These are phyloP conservation scores for Monosporascus sp. DNA, from an alignment of 2,329 filamentous ascomycete species.

Conservation along the genomic window DNA sequence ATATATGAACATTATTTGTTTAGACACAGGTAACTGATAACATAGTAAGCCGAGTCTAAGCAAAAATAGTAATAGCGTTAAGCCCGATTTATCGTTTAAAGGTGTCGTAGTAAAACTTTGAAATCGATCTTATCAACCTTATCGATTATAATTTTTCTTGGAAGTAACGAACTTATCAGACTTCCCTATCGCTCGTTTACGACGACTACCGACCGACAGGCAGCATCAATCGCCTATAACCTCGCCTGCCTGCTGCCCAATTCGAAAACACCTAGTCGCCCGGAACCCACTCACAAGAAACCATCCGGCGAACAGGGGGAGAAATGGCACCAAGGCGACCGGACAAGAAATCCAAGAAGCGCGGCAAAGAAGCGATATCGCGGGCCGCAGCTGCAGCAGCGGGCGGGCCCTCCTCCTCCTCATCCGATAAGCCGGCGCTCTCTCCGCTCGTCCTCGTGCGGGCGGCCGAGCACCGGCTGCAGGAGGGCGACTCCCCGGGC, in stretches of 20 bases:
- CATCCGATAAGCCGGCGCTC: slow-evolving; percentile 3
- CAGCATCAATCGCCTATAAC: too few relatives aligned
- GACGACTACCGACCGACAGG: background rate
- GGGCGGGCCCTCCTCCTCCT: slow-evolving; percentile 10
- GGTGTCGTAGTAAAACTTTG: too few relatives aligned
- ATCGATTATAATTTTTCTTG: slow-evolving; percentile 23
- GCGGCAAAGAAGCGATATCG: slow-evolving; percentile 19
- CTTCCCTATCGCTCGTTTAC: background rate
- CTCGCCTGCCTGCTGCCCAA: too few relatives aligned
- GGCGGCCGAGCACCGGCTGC: slow-evolving; percentile 26
- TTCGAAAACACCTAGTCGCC: too few relatives aligned
- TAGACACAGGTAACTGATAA: too few relatives aligned
- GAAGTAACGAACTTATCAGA: background rate
- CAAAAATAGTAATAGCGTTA: too few relatives aligned
- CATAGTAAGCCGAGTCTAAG: too few relatives aligned
- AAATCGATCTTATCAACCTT: slow-evolving; percentile 5
- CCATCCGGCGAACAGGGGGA: background rate
- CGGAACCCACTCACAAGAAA: too few relatives aligned
- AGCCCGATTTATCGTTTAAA: too few relatives aligned
- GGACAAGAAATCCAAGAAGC: slow-evolving; percentile 26
- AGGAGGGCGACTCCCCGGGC: slow-evolving; percentile 25
- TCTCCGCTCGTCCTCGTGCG: slow-evolving; percentile 25
- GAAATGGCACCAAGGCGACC: slow-evolving; percentile 27
- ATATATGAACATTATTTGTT: too few relatives aligned
- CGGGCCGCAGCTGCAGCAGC: slow-evolving; percentile 13